These are phyloP conservation scores for Pichia rugopelliculosa DNA, from an alignment of 805 yeast genomes.

Conservation along the genomic window DNA sequence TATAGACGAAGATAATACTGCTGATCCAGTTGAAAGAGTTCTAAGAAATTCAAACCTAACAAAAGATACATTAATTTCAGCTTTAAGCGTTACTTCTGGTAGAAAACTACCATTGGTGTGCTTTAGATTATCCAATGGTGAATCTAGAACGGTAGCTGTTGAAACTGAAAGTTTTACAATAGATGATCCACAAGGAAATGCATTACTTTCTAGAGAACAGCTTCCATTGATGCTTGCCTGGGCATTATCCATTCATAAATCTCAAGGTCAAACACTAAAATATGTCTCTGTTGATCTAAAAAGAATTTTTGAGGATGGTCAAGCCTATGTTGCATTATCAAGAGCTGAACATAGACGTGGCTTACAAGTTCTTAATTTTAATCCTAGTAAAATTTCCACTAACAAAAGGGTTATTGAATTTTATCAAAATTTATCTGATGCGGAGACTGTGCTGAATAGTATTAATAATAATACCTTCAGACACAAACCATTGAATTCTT, in stretches of 20 bases:
- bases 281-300: constrained; percentile 70
- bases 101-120: constrained; percentile 61
- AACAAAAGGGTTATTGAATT: constrained; percentile 66
- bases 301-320: constrained; percentile 82
- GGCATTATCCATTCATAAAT: constrained; percentile 92
- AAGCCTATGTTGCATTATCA: constrained; percentile 91
- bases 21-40: background rate
- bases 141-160: constrained; percentile 66
- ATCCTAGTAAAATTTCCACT: constrained; percentile 53
- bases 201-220: constrained; percentile 68
- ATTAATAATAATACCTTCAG: background rate
- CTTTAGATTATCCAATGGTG: constrained; percentile 64
- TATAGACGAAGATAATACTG: background rate
- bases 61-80: background rate
- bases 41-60: background rate
- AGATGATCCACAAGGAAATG: constrained; percentile 64
- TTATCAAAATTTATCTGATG: constrained; percentile 42
- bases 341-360: constrained; percentile 78
- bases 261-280: constrained; percentile 87
- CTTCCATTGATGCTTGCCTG: constrained; percentile 89
- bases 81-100: background rate
- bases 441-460: constrained; percentile 23
- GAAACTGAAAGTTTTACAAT: constrained; percentile 78
- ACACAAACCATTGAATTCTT: background rate
- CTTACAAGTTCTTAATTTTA: constrained; percentile 72